phyloP scores from a whole-genome alignment of 345 rosid genomes.

The Rhodamnia rubescens region DNA sequence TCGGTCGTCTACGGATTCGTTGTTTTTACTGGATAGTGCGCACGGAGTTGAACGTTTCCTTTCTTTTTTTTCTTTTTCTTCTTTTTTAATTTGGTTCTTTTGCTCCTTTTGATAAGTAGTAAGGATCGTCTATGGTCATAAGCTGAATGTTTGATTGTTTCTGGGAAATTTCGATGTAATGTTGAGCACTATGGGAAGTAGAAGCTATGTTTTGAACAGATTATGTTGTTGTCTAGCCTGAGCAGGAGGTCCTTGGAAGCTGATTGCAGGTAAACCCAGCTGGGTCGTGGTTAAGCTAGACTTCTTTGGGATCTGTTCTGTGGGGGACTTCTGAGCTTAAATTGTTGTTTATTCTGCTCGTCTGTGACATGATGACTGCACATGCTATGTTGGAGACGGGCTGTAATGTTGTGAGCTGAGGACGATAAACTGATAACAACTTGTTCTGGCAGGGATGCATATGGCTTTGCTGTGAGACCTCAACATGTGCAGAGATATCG shows the following conservation, averaged over 20 bases:
- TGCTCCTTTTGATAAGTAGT: background rate
- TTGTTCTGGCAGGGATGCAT: conserved; percentile 70
- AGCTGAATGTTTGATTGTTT: background rate
- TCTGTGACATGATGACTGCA: background rate
- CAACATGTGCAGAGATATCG: conserved; percentile 94
- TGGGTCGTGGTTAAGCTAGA: background rate
- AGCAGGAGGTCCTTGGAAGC: conserved; percentile 12
- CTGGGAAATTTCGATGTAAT: conserved; percentile 1
- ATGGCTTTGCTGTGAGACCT: conserved; percentile 98
- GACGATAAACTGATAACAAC: background rate
- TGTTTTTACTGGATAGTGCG: background rate
- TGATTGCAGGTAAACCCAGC: conserved; percentile 8
- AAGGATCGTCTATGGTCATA: background rate
- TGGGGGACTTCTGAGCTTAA: background rate
- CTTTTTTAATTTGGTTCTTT: background rate
- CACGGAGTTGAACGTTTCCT: background rate
- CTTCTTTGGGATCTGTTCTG: background rate
- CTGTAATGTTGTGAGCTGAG: background rate
- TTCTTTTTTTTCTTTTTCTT: too few relatives aligned
- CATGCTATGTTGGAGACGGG: background rate
- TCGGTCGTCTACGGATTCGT: background rate
- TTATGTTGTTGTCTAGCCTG: conserved; percentile 12
- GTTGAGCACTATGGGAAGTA: conserved; percentile 4
- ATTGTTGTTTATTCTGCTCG: background rate
- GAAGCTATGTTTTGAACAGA: conserved; percentile 6